These are phyloP conservation scores for Fusarium euwallaceae DNA, from an alignment of 2,329 filamentous ascomycete species.

Conservation along the genomic window DNA sequence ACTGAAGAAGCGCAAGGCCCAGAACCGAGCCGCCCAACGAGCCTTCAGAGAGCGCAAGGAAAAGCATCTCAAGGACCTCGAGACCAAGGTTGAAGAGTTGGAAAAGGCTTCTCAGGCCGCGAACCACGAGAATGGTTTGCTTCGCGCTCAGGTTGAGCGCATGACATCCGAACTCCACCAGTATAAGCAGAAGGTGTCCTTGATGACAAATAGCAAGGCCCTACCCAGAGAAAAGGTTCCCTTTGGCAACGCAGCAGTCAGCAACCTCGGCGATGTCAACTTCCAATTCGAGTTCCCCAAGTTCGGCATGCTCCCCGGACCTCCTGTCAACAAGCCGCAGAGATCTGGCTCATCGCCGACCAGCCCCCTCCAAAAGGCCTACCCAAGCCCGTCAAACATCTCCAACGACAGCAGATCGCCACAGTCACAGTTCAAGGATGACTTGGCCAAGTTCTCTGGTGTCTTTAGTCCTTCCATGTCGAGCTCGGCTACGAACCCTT, in stretches of 20 bases:
- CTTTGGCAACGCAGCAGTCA: constrained; percentile 64
- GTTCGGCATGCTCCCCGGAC: constrained; percentile 80
- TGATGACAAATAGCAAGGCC: constrained; percentile 58
- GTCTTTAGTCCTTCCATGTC: constrained; percentile 71
- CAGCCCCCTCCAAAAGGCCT: constrained; percentile 47
- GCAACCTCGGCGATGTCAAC: constrained; percentile 78
- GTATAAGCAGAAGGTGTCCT: constrained; percentile 87
- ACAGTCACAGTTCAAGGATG: constrained; percentile 57
- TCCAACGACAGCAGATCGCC: constrained; percentile 43
- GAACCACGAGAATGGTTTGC: constrained; percentile 85
- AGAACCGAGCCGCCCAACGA: constrained; percentile 92
- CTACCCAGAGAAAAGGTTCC: constrained; percentile 56
- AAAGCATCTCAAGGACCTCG: constrained; percentile 87
- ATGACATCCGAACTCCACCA: constrained; percentile 87
- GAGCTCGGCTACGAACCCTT: constrained; percentile 61
- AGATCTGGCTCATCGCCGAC: constrained; percentile 49
- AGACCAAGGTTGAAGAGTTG: constrained; percentile 80
- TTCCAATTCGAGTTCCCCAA: constrained; percentile 98
- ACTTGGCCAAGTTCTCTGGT: constrained; percentile 67
- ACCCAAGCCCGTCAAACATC: constrained; percentile 48
- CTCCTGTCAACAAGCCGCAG: constrained; percentile 49
- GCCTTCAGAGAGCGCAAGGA: constrained; percentile 97
- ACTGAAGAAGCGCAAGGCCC: constrained; percentile 89
- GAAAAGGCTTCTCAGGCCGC: constrained; percentile 87
- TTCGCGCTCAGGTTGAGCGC: constrained; percentile 90